These are phyloP conservation scores for Mycoemilia scoparia DNA, from an alignment of 192 early-diverging fungal species.

Conservation along the genomic window DNA sequence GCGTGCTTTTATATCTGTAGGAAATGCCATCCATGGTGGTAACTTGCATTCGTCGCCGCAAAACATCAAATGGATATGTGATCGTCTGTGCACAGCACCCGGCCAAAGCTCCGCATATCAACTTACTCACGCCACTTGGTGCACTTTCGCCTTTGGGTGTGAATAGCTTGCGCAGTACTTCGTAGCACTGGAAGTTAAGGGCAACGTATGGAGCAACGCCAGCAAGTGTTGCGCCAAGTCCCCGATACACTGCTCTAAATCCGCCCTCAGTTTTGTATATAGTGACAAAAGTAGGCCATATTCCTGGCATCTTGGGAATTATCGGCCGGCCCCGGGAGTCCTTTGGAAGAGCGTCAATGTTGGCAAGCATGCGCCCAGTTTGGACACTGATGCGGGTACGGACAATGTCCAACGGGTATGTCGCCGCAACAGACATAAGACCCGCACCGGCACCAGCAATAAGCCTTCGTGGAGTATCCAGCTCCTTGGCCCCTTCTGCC, in stretches of 20 bases:
- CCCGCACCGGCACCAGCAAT: slow-evolving; percentile 58
- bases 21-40: slow-evolving; percentile 44
- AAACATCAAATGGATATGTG: slow-evolving; percentile 62
- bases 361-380: slow-evolving; percentile 37
- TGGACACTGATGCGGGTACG: slow-evolving; percentile 59
- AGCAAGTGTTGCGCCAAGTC: slow-evolving; percentile 48
- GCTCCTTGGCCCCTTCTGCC: slow-evolving; percentile 43
- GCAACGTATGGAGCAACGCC: slow-evolving; percentile 70
- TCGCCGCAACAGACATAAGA: slow-evolving; percentile 54
- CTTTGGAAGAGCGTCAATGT: slow-evolving; percentile 18
- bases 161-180: slow-evolving; percentile 50
- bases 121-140: slow-evolving; percentile 41
- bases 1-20: slow-evolving; percentile 55
- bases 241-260: slow-evolving; percentile 49
- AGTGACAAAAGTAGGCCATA: slow-evolving; percentile 36
- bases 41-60: slow-evolving; percentile 64
- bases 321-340: slow-evolving; percentile 26
- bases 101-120: slow-evolving; percentile 55
- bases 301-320: slow-evolving; percentile 49
- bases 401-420: slow-evolving; percentile 63
- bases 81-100: slow-evolving; percentile 67
- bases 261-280: slow-evolving; percentile 59
- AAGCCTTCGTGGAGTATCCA: slow-evolving; percentile 51
- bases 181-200: slow-evolving; percentile 67
- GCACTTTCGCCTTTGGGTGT: slow-evolving; percentile 36